Conservation (phyloP, 768 basidiomycete species). For the Daedaleopsis nitida region DNA sequence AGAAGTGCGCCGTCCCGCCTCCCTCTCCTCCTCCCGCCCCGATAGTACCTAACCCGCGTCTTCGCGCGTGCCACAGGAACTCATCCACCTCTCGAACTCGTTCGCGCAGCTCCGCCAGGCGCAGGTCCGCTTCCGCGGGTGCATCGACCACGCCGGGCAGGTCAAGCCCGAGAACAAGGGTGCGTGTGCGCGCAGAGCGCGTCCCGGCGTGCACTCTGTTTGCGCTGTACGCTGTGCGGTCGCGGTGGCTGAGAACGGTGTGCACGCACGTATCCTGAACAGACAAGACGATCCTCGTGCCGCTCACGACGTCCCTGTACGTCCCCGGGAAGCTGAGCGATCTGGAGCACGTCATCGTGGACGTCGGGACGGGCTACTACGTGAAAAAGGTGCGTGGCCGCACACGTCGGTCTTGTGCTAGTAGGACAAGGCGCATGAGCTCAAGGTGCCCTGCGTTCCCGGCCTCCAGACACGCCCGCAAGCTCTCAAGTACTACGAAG, state of each 20-base stretch:
- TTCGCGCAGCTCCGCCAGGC: constrained; percentile 93
- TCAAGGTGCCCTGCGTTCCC: background rate
- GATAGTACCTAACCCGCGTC: background rate
- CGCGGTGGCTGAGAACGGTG: background rate
- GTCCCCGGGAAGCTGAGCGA: constrained; percentile 90
- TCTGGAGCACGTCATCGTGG: constrained; percentile 85
- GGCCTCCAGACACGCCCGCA: constrained; percentile 71
- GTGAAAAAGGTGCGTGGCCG: constrained; percentile 77
- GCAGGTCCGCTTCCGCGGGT: constrained; percentile 88
- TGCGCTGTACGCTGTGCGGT: background rate
- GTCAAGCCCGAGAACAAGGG: constrained; percentile 71
- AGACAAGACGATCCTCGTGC: constrained; percentile 91
- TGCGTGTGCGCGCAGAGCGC: constrained; percentile 25
- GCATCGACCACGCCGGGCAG: constrained; percentile 78
- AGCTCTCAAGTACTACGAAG: constrained; percentile 78
- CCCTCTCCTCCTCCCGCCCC: background rate
- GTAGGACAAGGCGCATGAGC: too few species aligned
- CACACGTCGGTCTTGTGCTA: too few species aligned
- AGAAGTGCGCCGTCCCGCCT: constrained; percentile 55
- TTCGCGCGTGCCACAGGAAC: constrained; percentile 57
- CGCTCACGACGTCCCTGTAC: constrained; percentile 92
- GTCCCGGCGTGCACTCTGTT: background rate
- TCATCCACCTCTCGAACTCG: constrained; percentile 88
- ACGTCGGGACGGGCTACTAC: constrained; percentile 96
- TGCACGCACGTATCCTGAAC: background rate